Evolutionary conservation across 768 basidiomycete genomes (phyloP), one percentile per base, ranked within the genome.

Genomic region (Russula griseocarnosa): DNA sequence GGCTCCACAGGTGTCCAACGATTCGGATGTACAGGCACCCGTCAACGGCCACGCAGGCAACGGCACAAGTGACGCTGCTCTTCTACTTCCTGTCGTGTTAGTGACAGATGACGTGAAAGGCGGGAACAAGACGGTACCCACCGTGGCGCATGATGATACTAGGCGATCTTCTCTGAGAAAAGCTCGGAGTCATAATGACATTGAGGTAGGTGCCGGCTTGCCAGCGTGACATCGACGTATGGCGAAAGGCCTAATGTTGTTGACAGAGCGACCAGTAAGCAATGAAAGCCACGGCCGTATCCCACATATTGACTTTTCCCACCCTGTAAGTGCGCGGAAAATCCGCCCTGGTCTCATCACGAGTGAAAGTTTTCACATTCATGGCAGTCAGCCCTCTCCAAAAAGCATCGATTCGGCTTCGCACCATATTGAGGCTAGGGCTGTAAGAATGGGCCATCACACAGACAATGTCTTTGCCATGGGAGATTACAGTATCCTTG

Each of bases 241-340:
- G 22, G 28, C 5, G 18, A 28, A 47, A 36, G 57, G 16, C 28
- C 52, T 60, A 38, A 60, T 24, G 0, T 24, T 51, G 10, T 46
- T 38, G 24, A 50, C 54, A 60, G 58, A 51, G 32, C 4, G 30
- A 20, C 18, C 18, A 63, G 62, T 55, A 64, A 22, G 58, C 46
- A 28, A 32, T 52, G 38, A n/a, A 28, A 16, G 16, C 24, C 38
- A 30, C 36, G 58, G 2, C 7, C 14, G 16, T 3, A 32, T 30
- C n/a, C 32, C 42, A 14, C 1, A 28, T 36, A 60, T 64, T 60
- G 53, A 55, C 53, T 34, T 8, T 13, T 13, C 32, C 18, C 28
- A 47, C 26, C 38, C 13, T 38, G 55, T 20, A 44, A 49, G 58
- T 30, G n/a, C 7, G 13, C 52, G 26, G n/a, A 49, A 53, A 24